Conservation (phyloP, 352 stramenopile genomes). For the Pythium aphanidermatum region DNA sequence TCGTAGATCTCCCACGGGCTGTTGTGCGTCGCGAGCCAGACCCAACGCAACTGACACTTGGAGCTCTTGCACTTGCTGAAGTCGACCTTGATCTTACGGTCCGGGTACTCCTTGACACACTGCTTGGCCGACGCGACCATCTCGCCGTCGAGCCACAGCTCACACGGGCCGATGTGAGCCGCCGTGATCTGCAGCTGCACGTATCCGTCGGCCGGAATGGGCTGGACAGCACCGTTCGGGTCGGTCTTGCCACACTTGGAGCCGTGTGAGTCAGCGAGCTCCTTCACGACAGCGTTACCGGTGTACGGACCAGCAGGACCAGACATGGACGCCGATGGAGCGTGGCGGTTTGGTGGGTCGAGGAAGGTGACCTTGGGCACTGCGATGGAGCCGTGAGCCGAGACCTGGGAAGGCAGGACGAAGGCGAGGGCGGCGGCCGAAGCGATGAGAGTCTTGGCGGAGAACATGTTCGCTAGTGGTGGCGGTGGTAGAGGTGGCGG, state of each 20-base stretch:
- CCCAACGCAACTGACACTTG: conserved; percentile 31
- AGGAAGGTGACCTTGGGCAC: conserved; percentile 8
- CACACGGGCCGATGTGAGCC: conserved; percentile 33
- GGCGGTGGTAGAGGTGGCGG: no score
- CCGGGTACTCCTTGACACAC: conserved; percentile 26
- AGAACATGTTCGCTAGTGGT: no score
- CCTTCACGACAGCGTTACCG: conserved; percentile 22
- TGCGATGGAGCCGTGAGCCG: conserved; percentile 11
- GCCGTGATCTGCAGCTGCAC: conserved; percentile 28
- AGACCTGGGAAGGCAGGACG: background rate
- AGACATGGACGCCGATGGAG: conserved; percentile 1
- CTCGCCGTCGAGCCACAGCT: conserved; percentile 33
- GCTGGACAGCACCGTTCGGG: conserved; percentile 15
- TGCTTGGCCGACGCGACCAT: conserved; percentile 25
- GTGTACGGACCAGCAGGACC: conserved; percentile 27
- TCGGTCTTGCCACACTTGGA: conserved; percentile 36
- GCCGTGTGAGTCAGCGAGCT: conserved; percentile 21
- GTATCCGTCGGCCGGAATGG: conserved; percentile 17
- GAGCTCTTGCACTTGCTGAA: conserved; percentile 24
- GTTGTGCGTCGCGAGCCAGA: conserved; percentile 45
- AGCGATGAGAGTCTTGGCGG: no score
- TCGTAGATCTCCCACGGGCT: conserved; percentile 38
- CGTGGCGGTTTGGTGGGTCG: conserved; percentile 15
- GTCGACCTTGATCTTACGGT: conserved; percentile 28
- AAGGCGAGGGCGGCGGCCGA: conserved; percentile 4